Conservation (phyloP, 495 filamentous ascomycete genomes). For the Venustampulla echinocandica region DNA sequence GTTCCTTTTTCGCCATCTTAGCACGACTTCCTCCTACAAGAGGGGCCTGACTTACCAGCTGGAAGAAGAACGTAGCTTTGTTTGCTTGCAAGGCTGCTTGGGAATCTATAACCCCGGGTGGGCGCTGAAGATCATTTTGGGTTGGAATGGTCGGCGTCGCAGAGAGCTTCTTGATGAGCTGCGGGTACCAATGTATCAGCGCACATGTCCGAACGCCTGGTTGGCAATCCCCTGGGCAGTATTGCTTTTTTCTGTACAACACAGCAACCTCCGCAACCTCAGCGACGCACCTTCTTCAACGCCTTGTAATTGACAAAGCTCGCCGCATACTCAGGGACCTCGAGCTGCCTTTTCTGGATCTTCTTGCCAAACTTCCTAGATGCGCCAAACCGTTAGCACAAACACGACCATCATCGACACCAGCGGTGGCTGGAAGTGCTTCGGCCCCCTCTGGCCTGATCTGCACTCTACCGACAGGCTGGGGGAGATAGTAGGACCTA, state of each 20-base stretch:
- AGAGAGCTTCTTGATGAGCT: slow-evolving; percentile 98
- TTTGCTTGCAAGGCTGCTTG: slow-evolving; percentile 92
- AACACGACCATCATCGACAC: background rate
- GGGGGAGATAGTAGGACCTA: slow-evolving; percentile 14
- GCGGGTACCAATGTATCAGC: slow-evolving; percentile 16
- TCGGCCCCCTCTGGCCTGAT: too few species aligned
- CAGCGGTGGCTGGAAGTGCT: too few species aligned
- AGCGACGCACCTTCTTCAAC: slow-evolving; percentile 77
- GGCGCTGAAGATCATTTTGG: slow-evolving; percentile 51
- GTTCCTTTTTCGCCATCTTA: slow-evolving; percentile 52
- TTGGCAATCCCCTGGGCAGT: background rate
- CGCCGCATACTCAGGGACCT: slow-evolving; percentile 97
- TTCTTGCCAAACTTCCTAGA: slow-evolving; percentile 98
- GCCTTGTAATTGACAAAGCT: slow-evolving; percentile 99
- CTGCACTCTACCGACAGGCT: background rate
- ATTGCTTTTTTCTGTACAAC: slow-evolving; percentile 12
- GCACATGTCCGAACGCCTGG: slow-evolving; percentile 16
- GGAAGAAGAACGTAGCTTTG: slow-evolving; percentile 97
- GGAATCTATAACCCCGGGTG: slow-evolving; percentile 50
- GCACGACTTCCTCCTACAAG: slow-evolving; percentile 6
- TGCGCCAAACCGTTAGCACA: background rate
- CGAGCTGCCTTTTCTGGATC: slow-evolving; percentile 95
- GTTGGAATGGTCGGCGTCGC: slow-evolving; percentile 75
- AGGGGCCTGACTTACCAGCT: slow-evolving; percentile 54
- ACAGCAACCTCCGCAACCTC: background rate